Percentiles rank a stretch among this genome's conserved stretches.
These are phyloP conservation scores for Monosporascus sp. DNA, from an alignment of 2,329 filamentous ascomycete genomes.

Conservation along the genomic window DNA sequence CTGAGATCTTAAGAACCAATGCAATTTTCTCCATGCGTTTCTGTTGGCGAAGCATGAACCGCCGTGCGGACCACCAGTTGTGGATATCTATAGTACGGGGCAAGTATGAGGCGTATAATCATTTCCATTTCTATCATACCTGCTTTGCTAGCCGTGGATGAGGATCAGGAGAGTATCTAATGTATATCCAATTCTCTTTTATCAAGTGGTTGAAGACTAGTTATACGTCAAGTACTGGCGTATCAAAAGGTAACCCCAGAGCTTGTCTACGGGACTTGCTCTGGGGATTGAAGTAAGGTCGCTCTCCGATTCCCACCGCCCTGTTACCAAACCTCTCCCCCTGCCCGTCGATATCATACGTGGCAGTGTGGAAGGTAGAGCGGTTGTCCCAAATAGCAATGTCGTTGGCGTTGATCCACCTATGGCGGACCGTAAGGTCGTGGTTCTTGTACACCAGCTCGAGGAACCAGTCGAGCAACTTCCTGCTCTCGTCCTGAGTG, in stretches of 20 bases:
- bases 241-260: slow-evolving; percentile 14
- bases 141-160: too few species aligned
- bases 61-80: too few species aligned
- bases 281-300: slow-evolving; percentile 39
- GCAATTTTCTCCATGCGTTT: too few species aligned
- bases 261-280: slow-evolving; percentile 37
- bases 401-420: slow-evolving; percentile 46
- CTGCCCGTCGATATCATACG: slow-evolving; percentile 30
- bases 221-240: background rate
- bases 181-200: too few species aligned
- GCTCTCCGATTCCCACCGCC: slow-evolving; percentile 43
- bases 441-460: slow-evolving; percentile 50
- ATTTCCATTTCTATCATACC: too few species aligned
- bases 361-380: slow-evolving; percentile 49
- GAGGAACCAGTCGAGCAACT: slow-evolving; percentile 44
- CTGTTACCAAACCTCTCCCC: slow-evolving; percentile 39
- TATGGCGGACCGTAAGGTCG: slow-evolving; percentile 51
- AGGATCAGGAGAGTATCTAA: too few species aligned
- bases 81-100: too few species aligned
- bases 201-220: too few species aligned
- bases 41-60: too few species aligned
- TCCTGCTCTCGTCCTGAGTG: slow-evolving; percentile 47
- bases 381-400: slow-evolving; percentile 63
- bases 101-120: too few species aligned
- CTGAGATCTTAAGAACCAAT: too few species aligned